Conservation (phyloP, 1,284 basidiomycete species). For the Puccinia polysora region DNA sequence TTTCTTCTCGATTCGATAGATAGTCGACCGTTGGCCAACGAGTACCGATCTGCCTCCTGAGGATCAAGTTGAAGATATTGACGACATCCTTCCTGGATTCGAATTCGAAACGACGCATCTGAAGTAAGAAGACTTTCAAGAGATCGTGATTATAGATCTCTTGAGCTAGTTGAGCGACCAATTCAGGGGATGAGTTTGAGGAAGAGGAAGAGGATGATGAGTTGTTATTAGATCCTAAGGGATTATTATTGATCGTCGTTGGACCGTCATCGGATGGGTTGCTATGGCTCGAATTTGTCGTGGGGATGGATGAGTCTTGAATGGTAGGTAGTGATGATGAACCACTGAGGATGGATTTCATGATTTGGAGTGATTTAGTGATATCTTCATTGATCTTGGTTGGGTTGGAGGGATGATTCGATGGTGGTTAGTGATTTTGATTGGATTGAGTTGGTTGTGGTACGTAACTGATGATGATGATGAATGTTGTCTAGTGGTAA, state of each 20-base stretch:
- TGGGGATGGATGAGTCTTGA: conserved; percentile 21
- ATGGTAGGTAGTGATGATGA: conserved; percentile 19
- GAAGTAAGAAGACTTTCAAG: conserved; percentile 71
- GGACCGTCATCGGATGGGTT: conserved; percentile 4
- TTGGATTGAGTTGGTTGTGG: neutral
- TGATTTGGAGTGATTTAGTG: conserved; percentile 32
- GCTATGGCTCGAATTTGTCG: conserved; percentile 10
- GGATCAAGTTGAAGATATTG: conserved; percentile 92
- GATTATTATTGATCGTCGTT: neutral
- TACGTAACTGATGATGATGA: neutral
- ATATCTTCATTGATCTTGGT: conserved; percentile 35
- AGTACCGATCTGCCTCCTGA: conserved; percentile 86
- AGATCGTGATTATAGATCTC: conserved; percentile 91
- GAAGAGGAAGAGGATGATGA: conserved; percentile 38
- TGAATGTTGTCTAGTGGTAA: neutral
- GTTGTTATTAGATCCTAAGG: conserved; percentile 4
- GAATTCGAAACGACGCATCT: conserved; percentile 85
- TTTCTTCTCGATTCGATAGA: conserved; percentile 73
- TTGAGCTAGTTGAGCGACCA: conserved; percentile 86
- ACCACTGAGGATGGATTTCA: conserved; percentile 38
- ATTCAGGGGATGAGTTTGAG: conserved; percentile 56
- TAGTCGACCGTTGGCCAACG: conserved; percentile 94
- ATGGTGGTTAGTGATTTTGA: neutral
- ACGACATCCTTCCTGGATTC: conserved; percentile 88
- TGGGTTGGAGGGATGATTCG: neutral